These are phyloP conservation scores for Sporothrix humicola DNA, from an alignment of 2,329 filamentous ascomycete species.

Conservation along the genomic window DNA sequence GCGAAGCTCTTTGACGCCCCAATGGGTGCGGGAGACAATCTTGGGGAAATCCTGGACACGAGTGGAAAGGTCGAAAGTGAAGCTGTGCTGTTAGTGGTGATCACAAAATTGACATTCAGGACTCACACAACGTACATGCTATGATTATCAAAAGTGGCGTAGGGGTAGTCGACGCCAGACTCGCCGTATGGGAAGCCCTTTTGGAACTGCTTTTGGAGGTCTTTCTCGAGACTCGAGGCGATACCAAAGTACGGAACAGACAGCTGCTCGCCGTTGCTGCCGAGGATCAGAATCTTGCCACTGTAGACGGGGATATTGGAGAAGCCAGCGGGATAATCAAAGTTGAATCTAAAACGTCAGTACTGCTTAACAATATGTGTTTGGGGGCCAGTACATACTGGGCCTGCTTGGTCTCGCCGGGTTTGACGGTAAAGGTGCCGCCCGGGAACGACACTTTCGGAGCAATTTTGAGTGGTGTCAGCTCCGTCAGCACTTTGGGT, in stretches of 20 bases:
- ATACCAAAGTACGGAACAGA: constrained; percentile 35
- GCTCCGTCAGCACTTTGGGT: constrained; percentile 25
- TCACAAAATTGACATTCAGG: too few relatives aligned
- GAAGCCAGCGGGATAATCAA: constrained; percentile 34
- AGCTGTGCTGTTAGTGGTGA: constrained; percentile 22
- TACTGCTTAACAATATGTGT: neutral
- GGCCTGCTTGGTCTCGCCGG: constrained; percentile 40
- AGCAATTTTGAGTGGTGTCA: constrained; percentile 14
- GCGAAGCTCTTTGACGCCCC: constrained; percentile 39
- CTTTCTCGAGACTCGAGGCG: constrained; percentile 26
- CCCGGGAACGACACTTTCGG: constrained; percentile 31
- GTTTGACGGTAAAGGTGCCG: constrained; percentile 39
- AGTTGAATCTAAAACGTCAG: constrained; percentile 37
- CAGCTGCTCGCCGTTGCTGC: constrained; percentile 43
- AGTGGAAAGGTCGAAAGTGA: constrained; percentile 41
- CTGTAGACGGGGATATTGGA: constrained; percentile 45
- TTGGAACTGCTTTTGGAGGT: constrained; percentile 32
- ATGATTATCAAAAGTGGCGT: constrained; percentile 20
- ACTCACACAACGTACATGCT: constrained; percentile 6
- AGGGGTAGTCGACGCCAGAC: constrained; percentile 29
- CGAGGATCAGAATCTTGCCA: constrained; percentile 45
- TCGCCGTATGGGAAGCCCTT: constrained; percentile 21
- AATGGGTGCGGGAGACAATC: constrained; percentile 37
- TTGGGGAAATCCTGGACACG: constrained; percentile 43
- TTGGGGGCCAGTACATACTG: constrained; percentile 24